These are phyloP conservation scores for Trichoderma guizhouense DNA, from an alignment of 2,329 filamentous ascomycete species.

Conservation along the genomic window DNA sequence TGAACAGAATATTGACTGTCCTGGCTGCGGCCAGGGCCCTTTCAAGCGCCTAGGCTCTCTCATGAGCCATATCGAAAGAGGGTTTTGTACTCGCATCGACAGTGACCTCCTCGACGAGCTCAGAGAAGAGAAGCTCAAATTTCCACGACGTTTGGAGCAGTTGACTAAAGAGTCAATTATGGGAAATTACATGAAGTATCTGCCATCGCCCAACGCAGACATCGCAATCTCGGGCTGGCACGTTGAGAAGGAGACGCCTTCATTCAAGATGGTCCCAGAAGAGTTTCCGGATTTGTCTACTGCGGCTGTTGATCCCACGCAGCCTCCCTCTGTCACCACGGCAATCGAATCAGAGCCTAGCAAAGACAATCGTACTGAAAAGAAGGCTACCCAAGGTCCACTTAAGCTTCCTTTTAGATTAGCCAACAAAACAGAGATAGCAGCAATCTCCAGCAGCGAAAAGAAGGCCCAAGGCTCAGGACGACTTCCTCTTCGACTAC, in stretches of 20 bases:
- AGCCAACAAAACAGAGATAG: neutral
- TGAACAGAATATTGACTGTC: slow-evolving; percentile 43
- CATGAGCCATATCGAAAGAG: slow-evolving; percentile 45
- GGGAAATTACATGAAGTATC: slow-evolving; percentile 28
- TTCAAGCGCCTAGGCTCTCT: slow-evolving; percentile 39
- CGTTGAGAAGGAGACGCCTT: neutral
- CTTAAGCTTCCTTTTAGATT: neutral
- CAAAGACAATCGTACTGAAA: neutral
- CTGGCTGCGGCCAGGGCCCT: slow-evolving; percentile 39
- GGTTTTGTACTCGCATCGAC: slow-evolving; percentile 38
- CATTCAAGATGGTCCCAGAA: slow-evolving; percentile 17
- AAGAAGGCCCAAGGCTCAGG: neutral
- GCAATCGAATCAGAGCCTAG: neutral
- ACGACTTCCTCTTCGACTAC: neutral
- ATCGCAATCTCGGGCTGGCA: neutral
- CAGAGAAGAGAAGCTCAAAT: slow-evolving; percentile 38
- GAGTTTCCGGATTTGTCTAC: slow-evolving; percentile 21
- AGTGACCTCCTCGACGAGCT: slow-evolving; percentile 31
- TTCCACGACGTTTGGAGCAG: slow-evolving; percentile 30
- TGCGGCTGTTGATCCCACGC: neutral
- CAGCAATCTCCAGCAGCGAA: neutral
- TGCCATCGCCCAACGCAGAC: slow-evolving; percentile 18
- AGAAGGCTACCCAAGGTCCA: neutral
- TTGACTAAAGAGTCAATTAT: slow-evolving; percentile 29
- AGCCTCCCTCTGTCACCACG: neutral